Evolutionary conservation across 768 basidiomycete species (phyloP), one percentile per base, ranked within the genome.

Genomic region (Psilocybe subaeruginosa): DNA sequence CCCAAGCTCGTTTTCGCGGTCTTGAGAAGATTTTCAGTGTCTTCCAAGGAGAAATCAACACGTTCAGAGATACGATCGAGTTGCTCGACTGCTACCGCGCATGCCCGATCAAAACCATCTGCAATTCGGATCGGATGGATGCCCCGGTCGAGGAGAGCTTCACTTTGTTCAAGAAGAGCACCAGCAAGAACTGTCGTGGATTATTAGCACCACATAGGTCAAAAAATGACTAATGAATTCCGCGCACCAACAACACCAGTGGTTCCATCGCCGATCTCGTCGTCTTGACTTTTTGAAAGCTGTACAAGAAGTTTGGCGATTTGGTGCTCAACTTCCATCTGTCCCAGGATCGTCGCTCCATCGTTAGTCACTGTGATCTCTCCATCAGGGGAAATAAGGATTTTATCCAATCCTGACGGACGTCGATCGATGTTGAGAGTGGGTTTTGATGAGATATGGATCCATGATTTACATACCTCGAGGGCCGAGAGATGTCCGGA

Each of bases 281-380:
- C 97, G 74, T 99, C 97, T 79, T 99, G 97, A 73, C 92, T 95
- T 81, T 96, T 97, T 16, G 94, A 96, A 45, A 99, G 82, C 71
- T 98, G 92, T 1, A 99, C 97, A 35, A 99, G 85, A 48, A 99
- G 85, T 77, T 97, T 99, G 61, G 97, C 97, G 70, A 99, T 97
- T 79, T 97, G 97, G 73, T 99, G 97, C 70, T 99, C 97, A 54
- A 99, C 96, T 75, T 97, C 94, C 95, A 99, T 98, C 80, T 98
- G 97, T 23, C 95, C 87, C 59, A 99, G 81, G 68, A 99, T 99
- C 23, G 97, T 99, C 5, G 97, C 97, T 53, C 97, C 97, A 76
- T 99, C 97, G 77, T 99, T 99, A 12, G 97, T 99, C 39, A 99
- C 97, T 33, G 96, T 99, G 70, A 99, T 99, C 69, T 99, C 97